Evolutionary conservation across 371 early-diverging fungal genomes (phyloP).

Genomic region (Apophysomyces elegans): DNA sequence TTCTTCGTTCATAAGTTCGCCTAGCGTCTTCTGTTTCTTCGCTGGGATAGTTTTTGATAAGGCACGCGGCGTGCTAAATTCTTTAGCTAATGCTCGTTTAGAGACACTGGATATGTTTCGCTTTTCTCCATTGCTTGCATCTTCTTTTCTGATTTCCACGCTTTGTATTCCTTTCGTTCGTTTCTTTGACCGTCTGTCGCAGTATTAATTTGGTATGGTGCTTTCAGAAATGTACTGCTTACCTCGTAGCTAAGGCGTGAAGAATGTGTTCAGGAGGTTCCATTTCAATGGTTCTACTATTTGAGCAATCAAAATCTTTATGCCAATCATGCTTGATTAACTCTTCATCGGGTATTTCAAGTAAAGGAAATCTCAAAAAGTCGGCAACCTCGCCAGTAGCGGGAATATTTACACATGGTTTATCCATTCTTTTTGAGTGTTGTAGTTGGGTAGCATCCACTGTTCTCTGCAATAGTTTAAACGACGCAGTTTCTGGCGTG

Average conservation of each 20-base stretch:
- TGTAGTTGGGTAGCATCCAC: neutral
- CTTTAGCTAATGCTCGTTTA: neutral
- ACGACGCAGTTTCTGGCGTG: neutral
- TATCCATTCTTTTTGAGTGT: neutral
- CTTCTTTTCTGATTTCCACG: neutral
- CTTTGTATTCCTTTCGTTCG: neutral
- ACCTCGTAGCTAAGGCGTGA: neutral
- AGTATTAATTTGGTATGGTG: neutral
- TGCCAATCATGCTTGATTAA: conserved; percentile 2
- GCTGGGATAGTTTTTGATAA: neutral
- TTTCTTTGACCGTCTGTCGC: neutral
- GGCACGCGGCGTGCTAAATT: neutral
- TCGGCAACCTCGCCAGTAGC: neutral
- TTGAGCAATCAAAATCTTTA: neutral
- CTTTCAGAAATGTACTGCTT: neutral
- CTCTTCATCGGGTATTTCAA: conserved; percentile 2
- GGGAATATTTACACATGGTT: neutral
- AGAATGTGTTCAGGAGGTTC: neutral
- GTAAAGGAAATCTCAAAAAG: conserved; percentile 2
- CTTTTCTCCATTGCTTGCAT: neutral
- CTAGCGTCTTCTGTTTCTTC: neutral
- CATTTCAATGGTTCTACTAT: neutral
- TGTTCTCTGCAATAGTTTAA: neutral
- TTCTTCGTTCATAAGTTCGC: neutral
- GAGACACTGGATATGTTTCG: neutral